Evolutionary conservation across 805 yeast species (phyloP).

Genomic region (Saturnispora ahearnii): DNA sequence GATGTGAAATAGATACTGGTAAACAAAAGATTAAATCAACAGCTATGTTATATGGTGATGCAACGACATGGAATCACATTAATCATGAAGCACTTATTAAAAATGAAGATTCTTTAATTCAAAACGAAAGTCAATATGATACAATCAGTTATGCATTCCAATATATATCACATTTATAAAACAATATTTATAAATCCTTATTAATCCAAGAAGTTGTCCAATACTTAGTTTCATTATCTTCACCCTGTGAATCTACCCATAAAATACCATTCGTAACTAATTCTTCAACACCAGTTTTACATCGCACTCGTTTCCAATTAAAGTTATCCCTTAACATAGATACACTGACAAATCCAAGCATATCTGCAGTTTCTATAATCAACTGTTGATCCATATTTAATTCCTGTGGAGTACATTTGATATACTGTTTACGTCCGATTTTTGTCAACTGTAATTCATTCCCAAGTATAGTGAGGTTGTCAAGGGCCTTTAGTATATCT

Average conservation of each 20-base stretch:
- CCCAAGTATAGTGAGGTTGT: slow-evolving; percentile 49
- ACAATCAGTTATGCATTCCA: slow-evolving; percentile 86
- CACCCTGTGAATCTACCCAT: slow-evolving; percentile 66
- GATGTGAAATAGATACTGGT: slow-evolving; percentile 50
- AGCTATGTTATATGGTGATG: slow-evolving; percentile 94
- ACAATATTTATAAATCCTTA: slow-evolving; percentile 9
- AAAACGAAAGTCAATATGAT: slow-evolving; percentile 59
- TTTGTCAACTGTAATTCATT: slow-evolving; percentile 58
- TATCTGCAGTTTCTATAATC: slow-evolving; percentile 67
- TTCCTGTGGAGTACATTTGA: slow-evolving; percentile 56
- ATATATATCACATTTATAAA: slow-evolving; percentile 66
- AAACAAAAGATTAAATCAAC: slow-evolving; percentile 57
- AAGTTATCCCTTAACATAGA: slow-evolving; percentile 63
- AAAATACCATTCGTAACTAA: slow-evolving; percentile 75
- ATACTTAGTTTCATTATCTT: slow-evolving; percentile 35
- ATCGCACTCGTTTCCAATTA: slow-evolving; percentile 59
- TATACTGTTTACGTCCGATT: slow-evolving; percentile 49
- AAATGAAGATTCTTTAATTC: slow-evolving; percentile 70
- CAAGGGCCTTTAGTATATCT: slow-evolving; percentile 52
- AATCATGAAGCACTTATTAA: slow-evolving; percentile 48
- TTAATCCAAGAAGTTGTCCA: slow-evolving; percentile 75
- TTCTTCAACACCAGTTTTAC: slow-evolving; percentile 57
- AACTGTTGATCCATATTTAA: slow-evolving; percentile 58
- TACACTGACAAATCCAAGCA: slow-evolving; percentile 65
- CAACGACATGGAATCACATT: slow-evolving; percentile 95